Conservation (phyloP, 208 protist species). For the Crithidia brevicula region DNA sequence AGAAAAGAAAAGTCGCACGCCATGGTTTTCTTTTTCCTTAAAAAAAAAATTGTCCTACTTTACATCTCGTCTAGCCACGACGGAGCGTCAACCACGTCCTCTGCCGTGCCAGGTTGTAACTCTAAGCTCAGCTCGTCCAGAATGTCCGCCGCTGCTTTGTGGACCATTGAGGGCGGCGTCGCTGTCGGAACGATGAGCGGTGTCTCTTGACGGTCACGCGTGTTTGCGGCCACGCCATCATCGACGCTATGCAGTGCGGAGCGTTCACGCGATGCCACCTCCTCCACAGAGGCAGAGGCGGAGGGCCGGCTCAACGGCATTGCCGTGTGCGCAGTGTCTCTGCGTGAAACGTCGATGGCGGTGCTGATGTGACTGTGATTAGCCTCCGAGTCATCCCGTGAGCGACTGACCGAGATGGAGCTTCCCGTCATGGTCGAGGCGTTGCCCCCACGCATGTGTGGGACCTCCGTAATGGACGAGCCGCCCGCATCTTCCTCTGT, state of each 20-base stretch:
- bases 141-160: conserved; percentile 9
- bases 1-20: not conserved
- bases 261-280: not conserved
- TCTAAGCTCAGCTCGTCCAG: conserved; percentile 9
- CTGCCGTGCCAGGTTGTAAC: not conserved
- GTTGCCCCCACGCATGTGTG: not conserved
- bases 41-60: not conserved
- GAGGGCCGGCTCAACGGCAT: not conserved
- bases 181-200: not conserved
- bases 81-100: conserved; percentile 1
- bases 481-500: not conserved
- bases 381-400: not conserved
- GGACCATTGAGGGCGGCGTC: not conserved
- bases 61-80: conserved; percentile 22
- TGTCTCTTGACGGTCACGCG: too few relatives aligned
- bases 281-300: too few relatives aligned
- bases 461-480: not conserved
- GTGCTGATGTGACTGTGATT: not conserved
- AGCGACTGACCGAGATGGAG: not conserved
- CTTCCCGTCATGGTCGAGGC: not conserved
- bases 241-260: not conserved
- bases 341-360: not conserved
- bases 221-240: too few relatives aligned
- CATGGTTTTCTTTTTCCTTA: not conserved
- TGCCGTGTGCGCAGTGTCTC: not conserved